Evolutionary conservation across 371 early-diverging fungal genomes (phyloP).

Genomic region (Actinomucor elegans): DNA sequence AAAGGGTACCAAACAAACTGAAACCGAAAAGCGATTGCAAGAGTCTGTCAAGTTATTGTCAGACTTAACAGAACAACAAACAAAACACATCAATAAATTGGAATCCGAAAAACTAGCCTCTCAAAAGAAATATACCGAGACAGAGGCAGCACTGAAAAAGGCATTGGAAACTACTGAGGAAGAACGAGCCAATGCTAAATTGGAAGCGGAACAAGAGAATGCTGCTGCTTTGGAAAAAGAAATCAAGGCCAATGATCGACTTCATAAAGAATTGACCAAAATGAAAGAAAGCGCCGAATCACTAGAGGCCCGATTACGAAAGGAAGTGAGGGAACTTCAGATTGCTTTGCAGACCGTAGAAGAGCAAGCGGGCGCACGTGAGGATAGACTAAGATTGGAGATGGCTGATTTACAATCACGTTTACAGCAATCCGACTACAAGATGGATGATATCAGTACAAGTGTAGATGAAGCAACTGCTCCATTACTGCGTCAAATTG

Average conservation of each 20-base stretch:
- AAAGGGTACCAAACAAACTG: conserved; percentile 45
- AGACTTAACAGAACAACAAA: conserved; percentile 63
- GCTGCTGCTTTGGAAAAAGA: conserved; percentile 60
- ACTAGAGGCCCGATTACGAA: conserved; percentile 39
- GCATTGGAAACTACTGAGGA: conserved; percentile 25
- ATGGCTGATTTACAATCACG: conserved; percentile 53
- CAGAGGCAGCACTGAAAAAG: conserved; percentile 42
- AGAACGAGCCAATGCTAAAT: conserved; percentile 39
- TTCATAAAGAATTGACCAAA: conserved; percentile 56
- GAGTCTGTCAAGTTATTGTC: conserved; percentile 54
- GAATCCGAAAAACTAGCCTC: conserved; percentile 52
- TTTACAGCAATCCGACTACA: conserved; percentile 60
- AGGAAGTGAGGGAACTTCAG: conserved; percentile 66
- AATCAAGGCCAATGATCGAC: conserved; percentile 43
- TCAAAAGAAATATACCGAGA: conserved; percentile 42
- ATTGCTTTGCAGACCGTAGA: conserved; percentile 57
- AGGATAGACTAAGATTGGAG: conserved; percentile 63
- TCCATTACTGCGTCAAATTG: conserved; percentile 71
- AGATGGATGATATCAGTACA: conserved; percentile 58
- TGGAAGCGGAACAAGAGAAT: conserved; percentile 47
- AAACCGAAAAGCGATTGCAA: conserved; percentile 57
- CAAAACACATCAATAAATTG: conserved; percentile 60
- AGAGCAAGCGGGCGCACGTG: conserved; percentile 60
- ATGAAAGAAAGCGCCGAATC: conserved; percentile 33
- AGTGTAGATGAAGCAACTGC: conserved; percentile 58